A percentile compares a stretch with the other conserved stretches of the same genome.
Conservation (phyloP, 2,329 filamentous ascomycete genomes). For the Blumeria hordei region DNA sequence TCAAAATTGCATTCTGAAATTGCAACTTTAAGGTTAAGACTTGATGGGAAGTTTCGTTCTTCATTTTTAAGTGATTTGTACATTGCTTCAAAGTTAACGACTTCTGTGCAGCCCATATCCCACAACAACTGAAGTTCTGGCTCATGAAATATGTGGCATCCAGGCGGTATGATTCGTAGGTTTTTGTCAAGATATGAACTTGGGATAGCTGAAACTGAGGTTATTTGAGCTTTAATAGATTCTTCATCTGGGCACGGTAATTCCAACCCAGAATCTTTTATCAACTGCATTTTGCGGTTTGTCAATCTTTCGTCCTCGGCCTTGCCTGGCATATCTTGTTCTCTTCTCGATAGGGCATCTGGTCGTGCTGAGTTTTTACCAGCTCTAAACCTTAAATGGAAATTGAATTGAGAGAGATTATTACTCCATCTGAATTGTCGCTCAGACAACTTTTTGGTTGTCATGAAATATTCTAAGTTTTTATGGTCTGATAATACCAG, state of each 20-base stretch:
- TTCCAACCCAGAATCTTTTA: not conserved
- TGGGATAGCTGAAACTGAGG: not conserved
- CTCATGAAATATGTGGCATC: not conserved
- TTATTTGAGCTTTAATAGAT: not conserved
- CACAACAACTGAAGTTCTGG: not conserved
- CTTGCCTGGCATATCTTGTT: not conserved
- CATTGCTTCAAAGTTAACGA: not conserved
- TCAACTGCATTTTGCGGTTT: not conserved
- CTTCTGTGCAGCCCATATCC: not conserved
- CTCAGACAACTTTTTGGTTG: no score
- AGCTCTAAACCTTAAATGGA: no score
- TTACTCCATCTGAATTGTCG: no score
- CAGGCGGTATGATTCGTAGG: not conserved
- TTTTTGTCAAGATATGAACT: not conserved
- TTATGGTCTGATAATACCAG: no score
- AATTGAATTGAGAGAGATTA: no score
- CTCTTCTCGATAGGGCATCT: not conserved
- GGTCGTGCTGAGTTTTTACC: no score
- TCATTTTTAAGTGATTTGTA: not conserved
- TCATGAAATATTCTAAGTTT: no score
- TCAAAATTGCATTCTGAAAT: no score
- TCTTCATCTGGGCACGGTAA: not conserved
- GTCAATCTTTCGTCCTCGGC: not conserved
- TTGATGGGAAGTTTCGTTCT: not conserved
- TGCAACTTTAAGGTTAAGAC: not conserved